phyloP scores from a whole-genome alignment of 2,329 filamentous ascomycete genomes.

The Leptographium lundbergii region DNA sequence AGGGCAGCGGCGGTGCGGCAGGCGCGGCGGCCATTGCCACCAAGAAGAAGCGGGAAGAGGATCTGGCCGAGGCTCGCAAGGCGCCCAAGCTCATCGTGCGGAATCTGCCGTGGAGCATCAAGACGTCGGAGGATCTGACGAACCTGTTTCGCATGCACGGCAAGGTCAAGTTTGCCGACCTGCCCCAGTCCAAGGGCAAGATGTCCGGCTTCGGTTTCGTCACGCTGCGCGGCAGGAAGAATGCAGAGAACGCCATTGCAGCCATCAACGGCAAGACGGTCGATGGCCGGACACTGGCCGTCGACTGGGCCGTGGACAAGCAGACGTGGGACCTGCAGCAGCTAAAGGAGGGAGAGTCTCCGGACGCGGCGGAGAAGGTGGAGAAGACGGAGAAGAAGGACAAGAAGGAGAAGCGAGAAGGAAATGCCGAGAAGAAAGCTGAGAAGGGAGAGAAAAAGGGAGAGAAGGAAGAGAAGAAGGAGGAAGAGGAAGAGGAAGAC shows the following conservation, averaged over 20 bases:
- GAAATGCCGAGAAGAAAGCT: conserved; percentile 20
- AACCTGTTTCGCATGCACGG: conserved; percentile 77
- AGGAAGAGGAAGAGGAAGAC: conserved; percentile 22
- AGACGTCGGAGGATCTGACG: conserved; percentile 67
- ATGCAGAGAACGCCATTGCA: conserved; percentile 79
- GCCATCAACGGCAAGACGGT: conserved; percentile 81
- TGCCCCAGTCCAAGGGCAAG: conserved; percentile 66
- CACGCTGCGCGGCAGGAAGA: conserved; percentile 73
- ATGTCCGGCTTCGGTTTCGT: conserved; percentile 90
- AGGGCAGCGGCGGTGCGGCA: background rate
- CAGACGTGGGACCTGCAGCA: conserved; percentile 57
- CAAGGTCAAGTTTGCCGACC: conserved; percentile 75
- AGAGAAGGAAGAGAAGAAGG: conserved; percentile 14
- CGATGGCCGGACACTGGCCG: conserved; percentile 76
- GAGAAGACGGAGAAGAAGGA: conserved; percentile 15
- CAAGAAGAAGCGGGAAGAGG: conserved; percentile 45
- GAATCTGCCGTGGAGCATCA: conserved; percentile 93
- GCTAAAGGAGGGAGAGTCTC: background rate
- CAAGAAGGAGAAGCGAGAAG: conserved; percentile 16
- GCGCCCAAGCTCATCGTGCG: conserved; percentile 74
- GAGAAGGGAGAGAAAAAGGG: too few relatives aligned
- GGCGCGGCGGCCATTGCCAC: conserved; percentile 23
- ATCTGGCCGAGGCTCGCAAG: conserved; percentile 45
- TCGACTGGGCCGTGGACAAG: conserved; percentile 96
- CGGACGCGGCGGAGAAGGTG: conserved; percentile 20